Conservation (phyloP, 2,329 filamentous ascomycete genomes). For the Rutstroemia sydowiana region DNA sequence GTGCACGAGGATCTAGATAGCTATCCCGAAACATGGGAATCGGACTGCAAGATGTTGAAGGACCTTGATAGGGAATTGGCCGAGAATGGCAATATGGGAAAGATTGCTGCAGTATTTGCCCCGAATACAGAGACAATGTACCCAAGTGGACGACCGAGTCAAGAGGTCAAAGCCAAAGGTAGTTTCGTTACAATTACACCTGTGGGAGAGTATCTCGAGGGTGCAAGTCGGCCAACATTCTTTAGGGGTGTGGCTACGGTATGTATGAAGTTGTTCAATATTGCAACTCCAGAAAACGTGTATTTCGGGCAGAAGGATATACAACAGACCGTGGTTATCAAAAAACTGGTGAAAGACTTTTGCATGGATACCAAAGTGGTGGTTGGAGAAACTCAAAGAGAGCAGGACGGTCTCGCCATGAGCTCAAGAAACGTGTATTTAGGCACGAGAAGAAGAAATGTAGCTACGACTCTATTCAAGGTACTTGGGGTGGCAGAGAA, state of each 20-base stretch:
- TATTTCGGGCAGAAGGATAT: slow-evolving; percentile 98
- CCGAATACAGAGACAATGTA: slow-evolving; percentile 83
- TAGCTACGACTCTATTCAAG: slow-evolving; percentile 64
- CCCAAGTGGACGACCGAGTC: slow-evolving; percentile 63
- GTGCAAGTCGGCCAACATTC: slow-evolving; percentile 80
- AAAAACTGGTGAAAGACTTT: slow-evolving; percentile 81
- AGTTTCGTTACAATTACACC: slow-evolving; percentile 91
- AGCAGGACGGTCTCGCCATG: slow-evolving; percentile 75
- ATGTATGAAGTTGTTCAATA: slow-evolving; percentile 89
- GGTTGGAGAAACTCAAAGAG: slow-evolving; percentile 68
- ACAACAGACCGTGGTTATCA: slow-evolving; percentile 89
- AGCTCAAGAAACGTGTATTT: slow-evolving; percentile 94
- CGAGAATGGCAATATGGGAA: slow-evolving; percentile 51
- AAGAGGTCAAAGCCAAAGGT: slow-evolving; percentile 66
- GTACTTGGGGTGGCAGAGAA: slow-evolving; percentile 65
- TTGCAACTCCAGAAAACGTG: slow-evolving; percentile 67
- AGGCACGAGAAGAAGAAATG: slow-evolving; percentile 61
- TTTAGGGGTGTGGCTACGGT: slow-evolving; percentile 95
- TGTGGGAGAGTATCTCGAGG: slow-evolving; percentile 73
- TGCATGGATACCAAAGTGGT: slow-evolving; percentile 68
- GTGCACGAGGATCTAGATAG: slow-evolving; percentile 77
- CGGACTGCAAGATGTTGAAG: slow-evolving; percentile 62
- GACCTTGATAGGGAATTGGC: slow-evolving; percentile 66
- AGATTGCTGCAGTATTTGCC: slow-evolving; percentile 77
- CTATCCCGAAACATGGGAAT: slow-evolving; percentile 85